phyloP scores from a whole-genome alignment of 176 grass and related monocot genomes.

The Rhynchospora tenuis region DNA sequence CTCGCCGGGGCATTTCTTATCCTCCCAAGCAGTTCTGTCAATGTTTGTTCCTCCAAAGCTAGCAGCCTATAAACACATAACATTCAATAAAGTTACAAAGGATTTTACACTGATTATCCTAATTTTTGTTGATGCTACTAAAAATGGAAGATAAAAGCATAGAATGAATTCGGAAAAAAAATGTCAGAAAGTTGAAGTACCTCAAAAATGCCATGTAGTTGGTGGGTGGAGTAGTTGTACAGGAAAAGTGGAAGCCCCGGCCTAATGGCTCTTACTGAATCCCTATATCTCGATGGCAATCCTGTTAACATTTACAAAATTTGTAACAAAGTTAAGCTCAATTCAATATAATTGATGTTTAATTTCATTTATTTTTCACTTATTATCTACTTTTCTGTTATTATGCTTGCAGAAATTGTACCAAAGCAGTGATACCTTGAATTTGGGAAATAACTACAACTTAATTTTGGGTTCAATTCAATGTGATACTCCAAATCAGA shows the following conservation, averaged over 20 bases:
- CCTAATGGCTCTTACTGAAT: slow-evolving; percentile 83
- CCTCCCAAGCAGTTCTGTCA: slow-evolving; percentile 96
- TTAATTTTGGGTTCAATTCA: background rate
- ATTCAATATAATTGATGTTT: background rate
- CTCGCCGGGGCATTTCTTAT: slow-evolving; percentile 95
- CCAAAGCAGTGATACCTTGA: background rate
- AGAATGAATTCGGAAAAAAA: background rate
- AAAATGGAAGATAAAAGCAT: background rate
- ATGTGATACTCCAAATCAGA: background rate
- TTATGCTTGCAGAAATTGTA: background rate
- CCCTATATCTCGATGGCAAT: slow-evolving; percentile 86
- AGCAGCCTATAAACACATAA: slow-evolving; percentile 43
- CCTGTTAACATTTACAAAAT: slow-evolving; percentile 17
- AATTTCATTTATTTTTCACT: background rate
- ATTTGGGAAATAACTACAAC: background rate
- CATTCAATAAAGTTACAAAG: background rate
- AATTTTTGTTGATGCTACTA: background rate
- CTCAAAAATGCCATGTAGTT: slow-evolving; percentile 98
- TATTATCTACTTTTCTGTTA: background rate
- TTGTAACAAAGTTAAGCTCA: slow-evolving; percentile 1
- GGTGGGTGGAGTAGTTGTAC: slow-evolving; percentile 99
- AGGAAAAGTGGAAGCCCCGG: slow-evolving; percentile 95
- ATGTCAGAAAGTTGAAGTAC: slow-evolving; percentile 8
- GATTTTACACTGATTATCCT: background rate
- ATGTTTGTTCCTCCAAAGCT: slow-evolving; percentile 98